Base-by-base conservation (phyloP, 192 early-diverging fungal species). In the Lunasporangiospora selenospora region DNA sequence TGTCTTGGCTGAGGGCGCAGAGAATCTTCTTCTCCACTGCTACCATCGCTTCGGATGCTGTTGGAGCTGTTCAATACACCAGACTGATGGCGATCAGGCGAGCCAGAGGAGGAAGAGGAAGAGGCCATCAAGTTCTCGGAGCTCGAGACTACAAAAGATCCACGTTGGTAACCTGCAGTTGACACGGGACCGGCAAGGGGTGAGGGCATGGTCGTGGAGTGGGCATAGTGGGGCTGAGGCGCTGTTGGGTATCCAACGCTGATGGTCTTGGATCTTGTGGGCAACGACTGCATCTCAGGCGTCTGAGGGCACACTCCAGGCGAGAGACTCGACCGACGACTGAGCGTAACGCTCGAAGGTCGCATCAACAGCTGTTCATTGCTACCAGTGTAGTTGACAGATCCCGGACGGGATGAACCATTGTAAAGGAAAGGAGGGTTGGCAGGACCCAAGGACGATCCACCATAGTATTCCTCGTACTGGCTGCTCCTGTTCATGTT, bases 291-390 rank as follows among this genome's bases (percentile, higher is more conserved):
- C 6, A 3, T 11, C 3, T 39, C 33, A 33, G 58, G 18, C 15
- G 38, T 7, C 7, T 29, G 44, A 18, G 43, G 43, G 29, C 42
- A 48, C 8, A 46, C 27, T 2, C 51, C 66, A 21, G 66, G 52
- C 0, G 66, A 70, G 36, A 55, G 66, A 30, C 66, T 70, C 2
- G 66, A 61, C 21, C 58, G 42, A 4, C 58, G 58, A 42, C 37
- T 50, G 16, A 55, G 13, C 41, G 46, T 54, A 1, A 11, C 8
- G 18, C 40, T 44, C n/a, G 55, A 49, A 13, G 38, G 19, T 1
- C 40, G 41, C 56, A 58, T 7, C 16, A 58, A 15, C 7, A 38
- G 41, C 19, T 53, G 56, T 15, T 69, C 66, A 18, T 47, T 60
- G 50, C 66, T 69, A 27, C 44, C n/a, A n/a, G n/a, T 58, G 16